phyloP scores from a whole-genome alignment of 257 asterid species.

The Solanum sparsipilum region DNA sequence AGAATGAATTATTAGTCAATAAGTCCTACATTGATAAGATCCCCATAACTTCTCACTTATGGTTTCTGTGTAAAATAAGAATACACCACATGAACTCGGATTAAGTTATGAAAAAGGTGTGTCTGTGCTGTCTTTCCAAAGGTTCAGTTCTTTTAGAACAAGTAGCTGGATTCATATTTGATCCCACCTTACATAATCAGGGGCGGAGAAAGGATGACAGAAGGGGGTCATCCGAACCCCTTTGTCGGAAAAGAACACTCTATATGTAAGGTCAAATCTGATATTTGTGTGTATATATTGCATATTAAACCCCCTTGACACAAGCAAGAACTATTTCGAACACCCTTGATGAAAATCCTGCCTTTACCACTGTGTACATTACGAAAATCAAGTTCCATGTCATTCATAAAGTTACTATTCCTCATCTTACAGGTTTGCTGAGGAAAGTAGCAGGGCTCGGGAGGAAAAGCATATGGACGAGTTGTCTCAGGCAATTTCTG shows the following conservation, averaged over 20 bases:
- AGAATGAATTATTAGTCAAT: background rate
- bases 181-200: background rate
- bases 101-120: background rate
- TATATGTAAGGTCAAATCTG: background rate
- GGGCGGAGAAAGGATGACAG: background rate
- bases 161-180: background rate
- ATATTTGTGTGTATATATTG: no score
- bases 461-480: conserved; percentile 30
- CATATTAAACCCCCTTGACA: background rate
- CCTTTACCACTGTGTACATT: background rate
- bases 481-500: conserved; percentile 34
- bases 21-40: background rate
- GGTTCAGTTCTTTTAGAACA: background rate
- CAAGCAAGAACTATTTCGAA: background rate
- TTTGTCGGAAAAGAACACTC: background rate
- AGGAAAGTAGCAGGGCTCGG: conserved; percentile 31
- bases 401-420: background rate
- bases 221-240: background rate
- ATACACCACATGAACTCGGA: background rate
- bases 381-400: background rate
- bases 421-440: conserved; percentile 31
- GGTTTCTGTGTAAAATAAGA: background rate
- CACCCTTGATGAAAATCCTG: background rate
- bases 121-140: background rate
- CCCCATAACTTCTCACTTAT: background rate